Conservation (phyloP, 805 yeast genomes). For the Spathaspora sp. region DNA sequence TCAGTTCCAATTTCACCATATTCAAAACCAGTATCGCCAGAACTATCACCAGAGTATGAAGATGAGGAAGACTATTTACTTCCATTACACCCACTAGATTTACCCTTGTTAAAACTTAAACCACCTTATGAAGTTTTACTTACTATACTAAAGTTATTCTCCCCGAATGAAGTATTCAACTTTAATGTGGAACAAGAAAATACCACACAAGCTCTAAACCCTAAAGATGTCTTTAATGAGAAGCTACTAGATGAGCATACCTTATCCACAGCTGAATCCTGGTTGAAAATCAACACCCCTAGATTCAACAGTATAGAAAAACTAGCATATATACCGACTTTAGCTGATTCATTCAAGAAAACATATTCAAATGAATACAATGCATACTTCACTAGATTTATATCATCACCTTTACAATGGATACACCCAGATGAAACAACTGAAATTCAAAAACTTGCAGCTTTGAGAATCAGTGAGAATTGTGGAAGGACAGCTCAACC, state of each 20-base stretch:
- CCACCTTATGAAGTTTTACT: slow-evolving; percentile 48
- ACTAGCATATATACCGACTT: slow-evolving; percentile 21
- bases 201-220: slow-evolving; percentile 6
- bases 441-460: slow-evolving; percentile 50
- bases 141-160: slow-evolving; percentile 44
- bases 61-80: slow-evolving; percentile 19
- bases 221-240: slow-evolving; percentile 22
- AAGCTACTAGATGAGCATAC: slow-evolving; percentile 26
- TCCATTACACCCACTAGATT: slow-evolving; percentile 53
- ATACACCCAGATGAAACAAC: slow-evolving; percentile 31
- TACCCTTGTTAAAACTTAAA: slow-evolving; percentile 45
- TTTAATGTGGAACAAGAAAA: slow-evolving; percentile 24
- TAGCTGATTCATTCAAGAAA: slow-evolving; percentile 24
- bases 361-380: slow-evolving; percentile 35
- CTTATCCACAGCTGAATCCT: slow-evolving; percentile 29
- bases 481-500: slow-evolving; percentile 87
- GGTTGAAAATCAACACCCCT: slow-evolving; percentile 42
- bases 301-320: slow-evolving; percentile 19
- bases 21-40: background rate
- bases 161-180: slow-evolving; percentile 49
- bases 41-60: slow-evolving; percentile 5
- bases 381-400: slow-evolving; percentile 45
- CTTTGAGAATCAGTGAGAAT: slow-evolving; percentile 68
- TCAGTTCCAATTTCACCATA: background rate
- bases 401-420: slow-evolving; percentile 50